Evolutionary conservation across 2,329 filamentous ascomycete species (phyloP), one percentile per base, ranked within the genome.

Genomic region (Scytalidium sp.): DNA sequence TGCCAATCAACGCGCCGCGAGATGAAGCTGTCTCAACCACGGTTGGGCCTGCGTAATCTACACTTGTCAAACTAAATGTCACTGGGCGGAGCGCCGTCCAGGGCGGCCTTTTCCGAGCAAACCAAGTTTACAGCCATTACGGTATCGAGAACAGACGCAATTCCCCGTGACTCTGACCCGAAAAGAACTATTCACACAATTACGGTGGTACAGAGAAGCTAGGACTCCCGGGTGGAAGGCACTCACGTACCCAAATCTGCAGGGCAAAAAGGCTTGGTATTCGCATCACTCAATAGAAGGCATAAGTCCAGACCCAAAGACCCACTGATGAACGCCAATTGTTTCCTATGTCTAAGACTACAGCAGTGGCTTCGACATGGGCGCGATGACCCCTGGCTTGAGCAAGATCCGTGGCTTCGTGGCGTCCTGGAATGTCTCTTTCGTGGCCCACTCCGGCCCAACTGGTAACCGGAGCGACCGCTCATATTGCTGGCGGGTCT

Each of bases 361-460:
- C 36, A 64, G 49, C 22, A 66, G 49, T 27, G 93, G 93, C 73
- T 88, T 92, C 50, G 86, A 83, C 81, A 99, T 89, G 39, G 94
- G 88, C 61, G 83, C 80, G 69, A 99, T 91, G 58, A 95, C 79
- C 43, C 94, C 94, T 72, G 92, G 89, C 76, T 96, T 97, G 67
- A 96, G 75, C 68, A 97, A 76, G 57, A 97, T 81, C 61, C 90
- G 83, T 51, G 94, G 94, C 79, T 93, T 96, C 52, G 88, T 96
- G 53, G 82, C 82, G 60, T 87, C 83, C 75, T 97, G 92, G 79
- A 94, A 94, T 13, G 88, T 90, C 74, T 90, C 84, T 80, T 96
- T 97, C n/a, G 93, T 97, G 59, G 85, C 84, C 92, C 93, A 99
- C 70, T 99, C 93, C 15, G 88, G 90, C 1, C 94, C 94, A 53